phyloP scores from a whole-genome alignment of 2,329 filamentous ascomycete genomes.

The Fusarium cyanostomum region DNA sequence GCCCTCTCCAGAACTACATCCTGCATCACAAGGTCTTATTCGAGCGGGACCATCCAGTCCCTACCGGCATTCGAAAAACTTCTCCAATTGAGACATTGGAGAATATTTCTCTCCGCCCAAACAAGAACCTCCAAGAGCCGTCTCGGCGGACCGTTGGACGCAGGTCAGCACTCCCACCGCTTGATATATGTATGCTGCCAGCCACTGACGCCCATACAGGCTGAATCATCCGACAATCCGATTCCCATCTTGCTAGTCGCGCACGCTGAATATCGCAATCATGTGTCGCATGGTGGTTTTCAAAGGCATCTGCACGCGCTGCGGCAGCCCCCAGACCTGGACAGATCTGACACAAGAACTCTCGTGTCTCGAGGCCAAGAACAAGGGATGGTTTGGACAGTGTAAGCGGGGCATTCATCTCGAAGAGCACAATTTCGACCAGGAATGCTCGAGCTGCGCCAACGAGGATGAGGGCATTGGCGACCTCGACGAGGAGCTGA shows the following conservation, averaged over 20 bases:
- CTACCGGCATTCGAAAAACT: conserved; percentile 3
- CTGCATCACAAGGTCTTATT: background rate
- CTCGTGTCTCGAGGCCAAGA: conserved; percentile 60
- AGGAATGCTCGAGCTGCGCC: conserved; percentile 57
- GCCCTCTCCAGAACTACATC: no score
- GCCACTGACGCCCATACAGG: background rate
- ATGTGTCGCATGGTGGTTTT: conserved; percentile 62
- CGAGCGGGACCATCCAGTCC: background rate
- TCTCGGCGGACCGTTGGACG: background rate
- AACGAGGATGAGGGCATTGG: conserved; percentile 56
- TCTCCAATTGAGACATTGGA: conserved; percentile 13
- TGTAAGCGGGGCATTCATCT: conserved; percentile 53
- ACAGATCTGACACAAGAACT: conserved; percentile 57
- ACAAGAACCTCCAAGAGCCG: background rate
- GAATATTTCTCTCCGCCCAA: conserved; percentile 1
- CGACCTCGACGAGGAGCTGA: conserved; percentile 49
- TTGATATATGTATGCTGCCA: background rate
- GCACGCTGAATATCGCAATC: conserved; percentile 8
- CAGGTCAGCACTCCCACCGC: background rate
- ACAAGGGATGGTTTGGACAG: conserved; percentile 56
- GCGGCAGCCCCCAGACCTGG: conserved; percentile 54
- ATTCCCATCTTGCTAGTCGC: background rate
- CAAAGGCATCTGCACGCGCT: conserved; percentile 55
- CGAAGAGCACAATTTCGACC: conserved; percentile 58
- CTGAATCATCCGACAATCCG: background rate